phyloP scores from a whole-genome alignment of 176 grass and related monocot genomes.

The Raddia distichophylla region DNA sequence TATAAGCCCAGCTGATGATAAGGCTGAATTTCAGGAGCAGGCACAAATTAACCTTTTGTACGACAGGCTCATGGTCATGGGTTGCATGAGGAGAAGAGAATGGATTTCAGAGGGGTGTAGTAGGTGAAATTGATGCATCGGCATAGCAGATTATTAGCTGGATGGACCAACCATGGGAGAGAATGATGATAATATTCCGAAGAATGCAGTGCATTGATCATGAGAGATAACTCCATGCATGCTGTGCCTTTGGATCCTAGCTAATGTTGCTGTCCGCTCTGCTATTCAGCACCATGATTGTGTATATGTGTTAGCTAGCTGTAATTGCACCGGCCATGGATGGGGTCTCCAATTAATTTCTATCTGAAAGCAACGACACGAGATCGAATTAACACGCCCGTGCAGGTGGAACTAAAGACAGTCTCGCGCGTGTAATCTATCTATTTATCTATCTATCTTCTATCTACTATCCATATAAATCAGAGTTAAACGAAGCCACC shows the following conservation, averaged over 20 bases:
- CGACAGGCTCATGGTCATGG: neutral
- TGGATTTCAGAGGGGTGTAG: neutral
- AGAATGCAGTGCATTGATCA: neutral
- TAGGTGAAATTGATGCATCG: slow-evolving; percentile 41
- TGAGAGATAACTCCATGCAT: neutral
- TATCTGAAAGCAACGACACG: slow-evolving; percentile 26
- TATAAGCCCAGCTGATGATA: neutral
- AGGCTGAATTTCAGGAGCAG: neutral
- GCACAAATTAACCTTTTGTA: neutral
- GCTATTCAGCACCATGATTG: slow-evolving; percentile 34
- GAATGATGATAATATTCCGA: slow-evolving; percentile 33
- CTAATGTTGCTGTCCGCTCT: slow-evolving; percentile 34
- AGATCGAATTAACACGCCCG: neutral
- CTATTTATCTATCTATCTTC: too few relatives aligned
- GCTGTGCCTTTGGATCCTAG: slow-evolving; percentile 23
- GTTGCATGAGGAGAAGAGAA: neutral
- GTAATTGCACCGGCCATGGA: neutral
- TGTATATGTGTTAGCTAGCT: neutral
- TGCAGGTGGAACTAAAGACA: neutral
- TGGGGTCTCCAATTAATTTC: slow-evolving; percentile 11
- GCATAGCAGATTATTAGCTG: slow-evolving; percentile 25
- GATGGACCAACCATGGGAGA: slow-evolving; percentile 32
- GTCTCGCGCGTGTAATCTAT: neutral
- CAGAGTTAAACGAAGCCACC: too few relatives aligned
- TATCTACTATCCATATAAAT: too few relatives aligned